phyloP scores from a whole-genome alignment of 306 rosid species.

The Cucumis hystrix region DNA sequence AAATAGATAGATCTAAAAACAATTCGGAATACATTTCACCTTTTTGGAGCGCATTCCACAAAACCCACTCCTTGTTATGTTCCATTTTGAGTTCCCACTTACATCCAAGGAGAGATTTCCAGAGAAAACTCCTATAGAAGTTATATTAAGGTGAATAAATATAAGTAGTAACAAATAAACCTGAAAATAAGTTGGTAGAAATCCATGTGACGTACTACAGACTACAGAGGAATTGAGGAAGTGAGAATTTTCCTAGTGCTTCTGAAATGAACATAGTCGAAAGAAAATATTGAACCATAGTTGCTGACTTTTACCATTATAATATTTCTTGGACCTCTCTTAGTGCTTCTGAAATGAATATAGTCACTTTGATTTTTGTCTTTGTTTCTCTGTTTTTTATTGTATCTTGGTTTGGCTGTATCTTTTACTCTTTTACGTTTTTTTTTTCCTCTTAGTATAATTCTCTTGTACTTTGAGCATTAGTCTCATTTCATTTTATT shows the following conservation, averaged over 20 bases:
- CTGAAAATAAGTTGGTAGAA: background rate
- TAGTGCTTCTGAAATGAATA: background rate
- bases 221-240: background rate
- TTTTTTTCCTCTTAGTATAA: too few species aligned
- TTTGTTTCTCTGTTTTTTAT: too few species aligned
- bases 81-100: conserved; percentile 52
- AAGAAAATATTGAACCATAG: background rate
- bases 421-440: too few species aligned
- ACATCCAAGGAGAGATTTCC: conserved; percentile 76
- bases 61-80: conserved; percentile 57
- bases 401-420: too few species aligned
- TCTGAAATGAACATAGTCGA: background rate
- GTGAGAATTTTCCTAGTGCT: background rate
- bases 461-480: too few species aligned
- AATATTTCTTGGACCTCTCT: background rate
- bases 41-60: conserved; percentile 94
- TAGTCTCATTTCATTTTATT: too few species aligned
- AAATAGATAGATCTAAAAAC: background rate
- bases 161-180: background rate
- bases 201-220: background rate
- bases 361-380: too few species aligned
- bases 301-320: background rate
- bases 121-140: conserved; percentile 51
- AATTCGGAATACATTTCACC: conserved; percentile 24
- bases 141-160: background rate